phyloP scores from a whole-genome alignment of 148 eudicot species.

The Dysphania ambrosioides region DNA sequence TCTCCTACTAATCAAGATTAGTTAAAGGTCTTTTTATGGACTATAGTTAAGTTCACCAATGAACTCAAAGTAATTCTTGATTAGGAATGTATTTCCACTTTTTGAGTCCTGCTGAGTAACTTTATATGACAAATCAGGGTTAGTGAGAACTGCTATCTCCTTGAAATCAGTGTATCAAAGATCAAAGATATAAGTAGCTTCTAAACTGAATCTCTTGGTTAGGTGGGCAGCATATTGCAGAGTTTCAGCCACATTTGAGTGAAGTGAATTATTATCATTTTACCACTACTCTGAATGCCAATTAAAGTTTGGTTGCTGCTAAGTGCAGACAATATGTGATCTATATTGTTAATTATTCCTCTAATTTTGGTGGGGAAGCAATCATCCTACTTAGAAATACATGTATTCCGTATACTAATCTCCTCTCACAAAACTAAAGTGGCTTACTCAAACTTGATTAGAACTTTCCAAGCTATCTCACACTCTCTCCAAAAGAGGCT shows the following conservation, averaged over 20 bases:
- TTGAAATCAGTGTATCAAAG: too few species aligned
- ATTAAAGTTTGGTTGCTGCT: not conserved
- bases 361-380: not conserved
- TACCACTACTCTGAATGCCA: not conserved
- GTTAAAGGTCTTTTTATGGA: not conserved
- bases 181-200: too few species aligned
- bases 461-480: too few species aligned
- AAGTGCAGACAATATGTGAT: not conserved
- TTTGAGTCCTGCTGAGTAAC: too few species aligned
- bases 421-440: too few species aligned
- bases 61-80: not conserved
- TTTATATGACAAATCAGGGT: too few species aligned
- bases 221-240: too few species aligned
- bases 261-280: not conserved
- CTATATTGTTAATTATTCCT: not conserved
- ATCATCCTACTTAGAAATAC: not conserved
- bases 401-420: not conserved
- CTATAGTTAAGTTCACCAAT: not conserved
- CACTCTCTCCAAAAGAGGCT: too few species aligned
- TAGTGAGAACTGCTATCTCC: too few species aligned
- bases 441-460: too few species aligned
- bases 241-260: not conserved
- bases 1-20: not conserved
- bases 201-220: too few species aligned
- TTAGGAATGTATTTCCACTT: too few species aligned